Conservation (phyloP, 306 rosid species). For the Quillaja saponaria region DNA sequence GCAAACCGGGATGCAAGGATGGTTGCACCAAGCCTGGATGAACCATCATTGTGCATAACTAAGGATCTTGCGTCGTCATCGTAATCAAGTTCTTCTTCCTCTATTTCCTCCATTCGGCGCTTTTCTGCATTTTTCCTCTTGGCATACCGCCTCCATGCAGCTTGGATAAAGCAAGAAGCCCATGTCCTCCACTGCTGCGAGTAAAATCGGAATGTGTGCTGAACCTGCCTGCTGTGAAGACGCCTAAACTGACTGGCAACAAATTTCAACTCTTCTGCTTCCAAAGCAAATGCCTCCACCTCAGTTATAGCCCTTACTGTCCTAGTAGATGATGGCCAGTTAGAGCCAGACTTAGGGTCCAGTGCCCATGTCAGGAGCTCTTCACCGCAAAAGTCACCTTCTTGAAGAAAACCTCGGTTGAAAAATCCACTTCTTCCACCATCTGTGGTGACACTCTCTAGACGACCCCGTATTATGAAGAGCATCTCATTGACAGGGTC, state of each 20-base stretch:
- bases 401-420: conserved; percentile 79
- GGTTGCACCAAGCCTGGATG: conserved; percentile 57
- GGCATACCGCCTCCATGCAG: conserved; percentile 69
- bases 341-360: conserved; percentile 75
- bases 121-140: conserved; percentile 49
- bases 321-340: conserved; percentile 84
- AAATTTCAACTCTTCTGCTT: conserved; percentile 82
- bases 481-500: conserved; percentile 89
- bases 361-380: conserved; percentile 93
- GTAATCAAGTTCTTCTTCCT: conserved; percentile 25
- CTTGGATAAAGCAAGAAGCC: conserved; percentile 85
- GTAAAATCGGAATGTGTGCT: conserved; percentile 86
- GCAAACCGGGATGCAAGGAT: conserved; percentile 74
- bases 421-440: conserved; percentile 95
- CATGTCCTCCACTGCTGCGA: conserved; percentile 97
- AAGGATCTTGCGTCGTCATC: conserved; percentile 32
- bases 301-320: conserved; percentile 79
- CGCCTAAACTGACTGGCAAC: conserved; percentile 88
- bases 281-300: conserved; percentile 93
- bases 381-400: conserved; percentile 88
- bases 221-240: conserved; percentile 83
- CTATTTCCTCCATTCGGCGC: conserved; percentile 50
- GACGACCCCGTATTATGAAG: conserved; percentile 83
- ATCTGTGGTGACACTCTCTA: conserved; percentile 87
- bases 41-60: conserved; percentile 3